Evolutionary conservation across 345 rosid species (phyloP).

Genomic region (Populus davidiana): DNA sequence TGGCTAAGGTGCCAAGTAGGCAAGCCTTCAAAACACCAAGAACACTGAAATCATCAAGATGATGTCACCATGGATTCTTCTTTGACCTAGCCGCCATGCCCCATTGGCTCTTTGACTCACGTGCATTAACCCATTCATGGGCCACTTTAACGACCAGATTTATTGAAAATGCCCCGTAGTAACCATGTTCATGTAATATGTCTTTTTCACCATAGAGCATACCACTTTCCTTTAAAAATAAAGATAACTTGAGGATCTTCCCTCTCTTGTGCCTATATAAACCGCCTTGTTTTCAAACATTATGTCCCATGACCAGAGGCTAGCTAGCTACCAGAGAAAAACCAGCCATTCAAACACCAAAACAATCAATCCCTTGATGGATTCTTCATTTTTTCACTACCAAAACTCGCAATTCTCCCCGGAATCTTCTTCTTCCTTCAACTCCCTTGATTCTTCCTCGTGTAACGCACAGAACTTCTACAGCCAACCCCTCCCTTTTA

Average conservation of each 20-base stretch:
- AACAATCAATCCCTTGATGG: constrained; percentile 21
- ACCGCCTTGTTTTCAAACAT: constrained; percentile 6
- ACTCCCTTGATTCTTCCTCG: constrained; percentile 24
- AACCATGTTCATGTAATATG: constrained; percentile 21
- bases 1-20: constrained; percentile 6
- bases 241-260: constrained; percentile 9
- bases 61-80: constrained; percentile 12
- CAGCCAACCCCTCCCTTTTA: constrained; percentile 46
- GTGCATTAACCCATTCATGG: constrained; percentile 33
- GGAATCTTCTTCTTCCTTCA: constrained; percentile 27
- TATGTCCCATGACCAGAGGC: constrained; percentile 14
- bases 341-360: neutral
- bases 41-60: constrained; percentile 19
- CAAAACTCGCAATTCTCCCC: constrained; percentile 28
- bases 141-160: constrained; percentile 31
- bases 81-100: constrained; percentile 43
- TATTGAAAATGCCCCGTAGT: constrained; percentile 4
- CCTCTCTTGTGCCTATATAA: constrained; percentile 17
- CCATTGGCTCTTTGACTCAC: constrained; percentile 48
- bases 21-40: neutral
- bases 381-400: constrained; percentile 33
- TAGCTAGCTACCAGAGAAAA: too few relatives aligned
- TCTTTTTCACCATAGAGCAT: neutral
- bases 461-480: constrained; percentile 1
- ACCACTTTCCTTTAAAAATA: neutral